Conservation (phyloP, 1,284 basidiomycete species). For the Sanghuangporus sanghuang region DNA sequence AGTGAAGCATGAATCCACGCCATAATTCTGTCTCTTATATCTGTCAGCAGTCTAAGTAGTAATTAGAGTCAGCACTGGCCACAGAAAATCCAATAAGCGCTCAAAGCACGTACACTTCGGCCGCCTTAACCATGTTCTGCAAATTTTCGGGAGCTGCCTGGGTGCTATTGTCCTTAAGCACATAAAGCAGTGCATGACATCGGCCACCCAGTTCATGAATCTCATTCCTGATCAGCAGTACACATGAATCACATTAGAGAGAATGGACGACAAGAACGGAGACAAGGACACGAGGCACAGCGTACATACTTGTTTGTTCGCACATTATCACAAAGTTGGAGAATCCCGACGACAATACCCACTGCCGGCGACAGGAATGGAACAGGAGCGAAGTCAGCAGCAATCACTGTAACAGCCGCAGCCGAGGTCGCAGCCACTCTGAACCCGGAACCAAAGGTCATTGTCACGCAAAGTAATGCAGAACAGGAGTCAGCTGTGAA, state of each 20-base stretch:
- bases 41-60: slow-evolving; percentile 31
- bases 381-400: slow-evolving; percentile 42
- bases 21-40: slow-evolving; percentile 34
- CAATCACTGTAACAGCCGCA: slow-evolving; percentile 35
- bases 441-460: slow-evolving; percentile 1
- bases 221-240: slow-evolving; percentile 31
- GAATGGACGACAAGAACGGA: not conserved
- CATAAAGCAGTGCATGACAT: slow-evolving; percentile 32
- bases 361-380: slow-evolving; percentile 41
- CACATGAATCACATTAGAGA: not conserved
- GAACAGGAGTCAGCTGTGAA: not conserved
- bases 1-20: slow-evolving; percentile 35
- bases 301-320: slow-evolving; percentile 36
- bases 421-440: slow-evolving; percentile 21
- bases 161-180: slow-evolving; percentile 27
- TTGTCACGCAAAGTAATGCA: not conserved
- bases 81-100: not conserved
- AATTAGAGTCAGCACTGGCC: not conserved
- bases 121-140: slow-evolving; percentile 22
- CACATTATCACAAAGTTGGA: slow-evolving; percentile 43
- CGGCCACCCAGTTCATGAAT: slow-evolving; percentile 37
- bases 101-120: slow-evolving; percentile 25
- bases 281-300: not conserved
- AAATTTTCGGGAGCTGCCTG: slow-evolving; percentile 24
- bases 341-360: slow-evolving; percentile 35